Conservation (phyloP, 2,329 filamentous ascomycete species). For the Cladophialophora exuberans region DNA sequence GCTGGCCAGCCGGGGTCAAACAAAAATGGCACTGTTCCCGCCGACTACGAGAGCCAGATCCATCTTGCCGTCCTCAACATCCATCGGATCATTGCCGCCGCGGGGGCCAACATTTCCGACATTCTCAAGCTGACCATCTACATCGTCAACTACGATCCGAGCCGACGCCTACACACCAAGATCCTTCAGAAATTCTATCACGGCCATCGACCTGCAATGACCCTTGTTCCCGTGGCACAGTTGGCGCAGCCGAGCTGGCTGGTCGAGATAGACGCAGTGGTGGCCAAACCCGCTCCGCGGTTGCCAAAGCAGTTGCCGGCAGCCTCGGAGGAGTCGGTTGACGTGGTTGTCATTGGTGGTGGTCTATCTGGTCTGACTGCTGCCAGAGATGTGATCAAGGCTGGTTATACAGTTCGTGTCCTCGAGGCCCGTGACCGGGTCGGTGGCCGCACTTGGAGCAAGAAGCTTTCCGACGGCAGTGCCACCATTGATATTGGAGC, state of each 20-base stretch:
- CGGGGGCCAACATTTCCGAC: slow-evolving; percentile 40
- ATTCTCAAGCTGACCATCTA: slow-evolving; percentile 47
- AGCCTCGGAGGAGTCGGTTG: too few relatives aligned
- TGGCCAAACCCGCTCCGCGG: too few relatives aligned
- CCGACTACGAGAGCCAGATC: slow-evolving; percentile 46
- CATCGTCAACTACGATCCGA: slow-evolving; percentile 40
- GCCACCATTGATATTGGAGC: slow-evolving; percentile 57
- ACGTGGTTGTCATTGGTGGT: slow-evolving; percentile 44
- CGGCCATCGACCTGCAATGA: slow-evolving; percentile 45
- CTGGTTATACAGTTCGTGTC: slow-evolving; percentile 47
- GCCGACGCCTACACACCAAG: slow-evolving; percentile 33
- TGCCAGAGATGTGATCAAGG: slow-evolving; percentile 35
- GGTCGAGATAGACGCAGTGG: slow-evolving; percentile 50
- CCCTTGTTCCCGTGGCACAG: slow-evolving; percentile 45
- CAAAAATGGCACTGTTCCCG: slow-evolving; percentile 38
- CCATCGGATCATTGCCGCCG: slow-evolving; percentile 39
- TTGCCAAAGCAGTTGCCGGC: too few relatives aligned
- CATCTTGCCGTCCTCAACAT: slow-evolving; percentile 45
- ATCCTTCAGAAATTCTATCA: slow-evolving; percentile 35
- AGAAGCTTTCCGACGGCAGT: slow-evolving; percentile 23
- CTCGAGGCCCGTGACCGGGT: slow-evolving; percentile 54
- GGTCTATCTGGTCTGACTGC: slow-evolving; percentile 32
- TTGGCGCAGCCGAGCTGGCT: slow-evolving; percentile 44
- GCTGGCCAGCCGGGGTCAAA: slow-evolving; percentile 41
- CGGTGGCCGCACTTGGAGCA: slow-evolving; percentile 52